Evolutionary conservation across 768 basidiomycete genomes (phyloP), one percentile per base, ranked within the genome.

Genomic region (Tricholoma bakamatsutake): DNA sequence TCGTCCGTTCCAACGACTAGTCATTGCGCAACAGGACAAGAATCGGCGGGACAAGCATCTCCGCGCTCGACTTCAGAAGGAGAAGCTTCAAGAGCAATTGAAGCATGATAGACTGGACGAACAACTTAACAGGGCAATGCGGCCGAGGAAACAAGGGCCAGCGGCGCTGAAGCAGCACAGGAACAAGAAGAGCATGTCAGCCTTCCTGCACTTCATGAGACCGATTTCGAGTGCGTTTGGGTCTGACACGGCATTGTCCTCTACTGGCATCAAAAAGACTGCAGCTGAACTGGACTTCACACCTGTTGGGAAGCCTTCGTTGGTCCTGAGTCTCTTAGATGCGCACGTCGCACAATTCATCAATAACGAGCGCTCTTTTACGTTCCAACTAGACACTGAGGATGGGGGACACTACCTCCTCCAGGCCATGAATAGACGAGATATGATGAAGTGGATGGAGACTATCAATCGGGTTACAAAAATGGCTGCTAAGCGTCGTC

Each of bases 151-250:
- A 54, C 69, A 78, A 56, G 68, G 75, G 0, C 67, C 76, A 4
- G 73, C 71, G n/a, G 59, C 64, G 28, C 81, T 82, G 64, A 89
- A 90, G 69, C 85, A 87, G 54, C 88, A 90, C 58, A 79, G 88
- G n/a, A 83, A 86, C 70, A 92, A 92, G 79, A 89, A 90, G 71
- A 91, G 88, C 73, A 87, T 91, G 76, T 91, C 85, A 0, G 86
- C 88, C 4, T 87, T 93, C 69, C 79, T 92, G 71, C 87, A 84
- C 62, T 77, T 92, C 72, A 92, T 92, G 85, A 80, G 90, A n/a
- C 91, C 90, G 1, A 84, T 92, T 51, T 93, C 91, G 13, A 91
- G 83, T 57, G 91, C 91, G 1, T 93, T 93, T 64, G 83, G 83
- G 17, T 81, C 85, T 45, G 85, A 88, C 49, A 75, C 77, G 27